Evolutionary conservation across 371 early-diverging fungal genomes (phyloP), one percentile per base, ranked within the genome.

Genomic region (Coemansia sp.): DNA sequence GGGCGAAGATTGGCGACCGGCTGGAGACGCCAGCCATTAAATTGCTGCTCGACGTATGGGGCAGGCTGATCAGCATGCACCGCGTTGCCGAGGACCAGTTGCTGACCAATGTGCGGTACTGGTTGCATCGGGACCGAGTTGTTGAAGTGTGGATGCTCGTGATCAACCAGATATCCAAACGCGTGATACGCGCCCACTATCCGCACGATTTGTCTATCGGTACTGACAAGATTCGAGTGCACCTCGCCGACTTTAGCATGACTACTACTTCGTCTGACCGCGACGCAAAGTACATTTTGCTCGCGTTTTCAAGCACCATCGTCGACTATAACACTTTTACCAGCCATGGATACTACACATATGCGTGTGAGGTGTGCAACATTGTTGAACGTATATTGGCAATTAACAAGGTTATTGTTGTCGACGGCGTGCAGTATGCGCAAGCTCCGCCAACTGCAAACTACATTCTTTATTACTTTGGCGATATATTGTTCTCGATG

Each of bases 1-100:
- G 77, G 77, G 69, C 58, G 1, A 76, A 62, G 1, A 65, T 76
- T 8, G 77, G 77, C 52, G 73, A 76, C 23, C 68, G 73, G 19
- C 73, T 76, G n/a, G 77, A 76, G 40, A 44, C 46, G 36, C 58
- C 24, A 3, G 77, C 65, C 6, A 58, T 76, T 41, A 73, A 76
- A 53, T 69, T 76, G 12, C 59, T 61, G 5, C 53, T 73, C 15
- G 77, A 72, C 15, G 65, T 76, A 5, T 73, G 77, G 77, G 62
- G 69, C 36, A 61, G 69, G 2, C 48, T 64, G 7, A 60, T 51
- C 21, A 44, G 19, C 49, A 52, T 61, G 61, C 52, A 54, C 2
- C 58, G 26, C 9, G 39, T 40, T 9, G 26, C 55, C 5, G 53
- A 61, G 24, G 17, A 54, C 1, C 44, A 58, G 7, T 13, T 67